Conservation (phyloP, 1,284 basidiomycete species). For the Papiliotrema flavescens region DNA sequence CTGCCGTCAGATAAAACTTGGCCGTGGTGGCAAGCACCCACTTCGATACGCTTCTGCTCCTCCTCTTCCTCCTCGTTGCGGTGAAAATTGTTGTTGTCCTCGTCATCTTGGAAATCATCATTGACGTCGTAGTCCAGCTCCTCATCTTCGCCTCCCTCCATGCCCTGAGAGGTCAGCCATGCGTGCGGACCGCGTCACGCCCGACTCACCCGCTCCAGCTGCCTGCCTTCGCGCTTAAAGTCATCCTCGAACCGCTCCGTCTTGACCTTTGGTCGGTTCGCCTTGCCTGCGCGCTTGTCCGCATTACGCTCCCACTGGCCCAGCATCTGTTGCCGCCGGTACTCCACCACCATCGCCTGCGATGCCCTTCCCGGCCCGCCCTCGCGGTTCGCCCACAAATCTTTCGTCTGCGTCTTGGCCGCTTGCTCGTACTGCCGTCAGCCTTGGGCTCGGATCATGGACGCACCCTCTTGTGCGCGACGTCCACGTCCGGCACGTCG, state of each 20-base stretch:
- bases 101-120: constrained; percentile 47
- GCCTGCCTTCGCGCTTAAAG: constrained; percentile 31
- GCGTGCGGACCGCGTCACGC: not conserved
- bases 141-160: constrained; percentile 43
- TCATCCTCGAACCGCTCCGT: constrained; percentile 39
- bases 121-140: constrained; percentile 44
- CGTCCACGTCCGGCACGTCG: constrained; percentile 40
- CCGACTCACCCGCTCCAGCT: constrained; percentile 29
- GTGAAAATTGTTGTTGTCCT: constrained; percentile 45
- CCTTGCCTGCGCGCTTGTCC: constrained; percentile 31
- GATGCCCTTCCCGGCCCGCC: constrained; percentile 3
- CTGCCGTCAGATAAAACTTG: constrained; percentile 8
- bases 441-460: not conserved
- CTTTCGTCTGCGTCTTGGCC: constrained; percentile 36
- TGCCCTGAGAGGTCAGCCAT: constrained; percentile 20
- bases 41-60: constrained; percentile 39
- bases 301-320: constrained; percentile 26
- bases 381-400: constrained; percentile 39
- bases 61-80: constrained; percentile 41
- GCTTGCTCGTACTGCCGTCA: constrained; percentile 36
- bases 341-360: constrained; percentile 9
- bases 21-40: not conserved
- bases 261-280: constrained; percentile 20
- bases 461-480: constrained; percentile 41
- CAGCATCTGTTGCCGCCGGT: constrained; percentile 7